These are phyloP conservation scores for Malus fusca DNA, from an alignment of 306 rosid species.

Conservation along the genomic window DNA sequence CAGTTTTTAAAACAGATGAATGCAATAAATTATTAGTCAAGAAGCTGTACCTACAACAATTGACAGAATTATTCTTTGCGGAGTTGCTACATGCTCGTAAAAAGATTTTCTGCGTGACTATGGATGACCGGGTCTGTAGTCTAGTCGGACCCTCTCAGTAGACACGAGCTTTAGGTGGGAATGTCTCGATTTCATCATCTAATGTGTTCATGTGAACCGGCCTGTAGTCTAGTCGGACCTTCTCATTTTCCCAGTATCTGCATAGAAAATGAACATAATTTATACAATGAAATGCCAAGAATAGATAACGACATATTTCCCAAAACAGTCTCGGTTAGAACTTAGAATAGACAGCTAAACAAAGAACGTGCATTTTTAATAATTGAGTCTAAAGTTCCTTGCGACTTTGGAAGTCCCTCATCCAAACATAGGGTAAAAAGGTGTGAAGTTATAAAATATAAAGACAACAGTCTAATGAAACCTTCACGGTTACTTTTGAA, in stretches of 20 bases:
- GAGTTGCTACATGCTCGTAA: conserved; percentile 7
- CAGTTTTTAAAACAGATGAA: conserved; percentile 22
- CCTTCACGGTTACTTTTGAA: too few species aligned
- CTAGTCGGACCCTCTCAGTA: conserved; percentile 28
- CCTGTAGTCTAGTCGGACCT: conserved; percentile 77
- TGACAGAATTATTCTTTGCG: conserved; percentile 22
- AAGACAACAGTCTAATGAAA: background rate
- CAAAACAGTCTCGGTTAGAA: background rate
- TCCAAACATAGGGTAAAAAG: background rate
- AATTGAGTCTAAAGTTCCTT: background rate
- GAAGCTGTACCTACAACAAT: conserved; percentile 21
- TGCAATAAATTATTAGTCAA: conserved; percentile 29
- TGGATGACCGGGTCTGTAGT: background rate
- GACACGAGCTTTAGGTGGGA: conserved; percentile 98
- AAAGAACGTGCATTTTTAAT: background rate
- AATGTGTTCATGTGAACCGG: conserved; percentile 90
- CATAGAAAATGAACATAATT: conserved; percentile 14
- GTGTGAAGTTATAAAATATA: too few species aligned
- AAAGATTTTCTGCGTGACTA: conserved; percentile 7
- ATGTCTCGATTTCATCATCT: conserved; percentile 76
- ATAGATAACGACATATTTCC: background rate
- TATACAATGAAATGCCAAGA: background rate
- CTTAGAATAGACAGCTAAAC: background rate
- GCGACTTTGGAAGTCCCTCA: background rate
- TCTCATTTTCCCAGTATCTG: conserved; percentile 84